Base-by-base conservation (phyloP, 2,329 filamentous ascomycete genomes). In the Pseudogymnoascus destructans region DNA sequence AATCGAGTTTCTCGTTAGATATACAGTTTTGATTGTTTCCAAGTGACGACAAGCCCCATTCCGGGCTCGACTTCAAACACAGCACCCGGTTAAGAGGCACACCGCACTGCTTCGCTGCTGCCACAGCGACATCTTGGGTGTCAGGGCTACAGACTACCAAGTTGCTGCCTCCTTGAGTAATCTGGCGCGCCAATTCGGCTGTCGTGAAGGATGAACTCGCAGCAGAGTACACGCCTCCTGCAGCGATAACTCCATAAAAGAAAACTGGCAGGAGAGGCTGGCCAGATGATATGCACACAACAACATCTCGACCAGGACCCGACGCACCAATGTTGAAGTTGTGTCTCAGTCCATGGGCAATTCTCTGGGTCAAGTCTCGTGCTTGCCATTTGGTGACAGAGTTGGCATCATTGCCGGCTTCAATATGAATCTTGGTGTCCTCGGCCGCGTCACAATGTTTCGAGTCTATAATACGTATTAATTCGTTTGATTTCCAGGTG, bases 211-310 rank as follows among this genome's bases (percentile, higher is more conserved):
- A 77, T 0, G 86, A 85, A 61, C 89, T 89, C 1, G 85, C 85
- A 23, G 86, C 87, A 0, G 84, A 86, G 72, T 92, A 92, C 57
- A 92, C 74, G 1, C 86, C 86, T 3, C 86, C 86, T 0, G 87
- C 86, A 80, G 89, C 89, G 57, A 89, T 75, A 17, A 86, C 76
- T 13, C 87, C 87, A 69, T 89, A 75, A 58, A 91, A 80, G 1
- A 87, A 74, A 0, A 80, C 74, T 0, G 87, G 85, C 66, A 83
- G 70, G 5, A 81, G 71, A 49, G 75, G 75, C 62, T 83, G 77
- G 1, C 81, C 81, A 0, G 76, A 75, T 0, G 77, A 79, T 27
- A 83, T 75, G n/a, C 76, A 73, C 3, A 81, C 76, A 10, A 82
- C 77, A 3, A 82, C 75, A 62, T 82, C 77, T 57, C 73, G 72